These are phyloP conservation scores for Allium fistulosum DNA, from an alignment of 106 monocot genomes.

Conservation along the genomic window DNA sequence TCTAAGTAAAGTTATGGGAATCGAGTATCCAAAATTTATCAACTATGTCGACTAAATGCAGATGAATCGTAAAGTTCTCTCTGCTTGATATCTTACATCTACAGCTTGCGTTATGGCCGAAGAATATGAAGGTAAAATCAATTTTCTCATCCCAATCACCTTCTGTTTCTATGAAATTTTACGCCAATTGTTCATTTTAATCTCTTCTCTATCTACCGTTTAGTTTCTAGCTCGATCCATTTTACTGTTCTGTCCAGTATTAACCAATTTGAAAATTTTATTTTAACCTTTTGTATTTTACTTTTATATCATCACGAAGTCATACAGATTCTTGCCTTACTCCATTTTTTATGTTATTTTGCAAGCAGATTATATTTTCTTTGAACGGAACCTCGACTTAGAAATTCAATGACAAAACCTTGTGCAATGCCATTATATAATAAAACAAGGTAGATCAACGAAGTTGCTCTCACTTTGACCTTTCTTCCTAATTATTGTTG, in stretches of 20 bases:
- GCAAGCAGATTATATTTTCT: too few species aligned
- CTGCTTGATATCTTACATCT: background rate
- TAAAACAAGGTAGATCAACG: too few species aligned
- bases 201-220: background rate
- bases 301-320: too few species aligned
- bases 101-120: background rate
- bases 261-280: too few species aligned
- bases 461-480: background rate
- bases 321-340: too few species aligned
- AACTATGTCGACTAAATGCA: background rate
- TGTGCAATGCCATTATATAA: background rate
- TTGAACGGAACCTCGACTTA: background rate
- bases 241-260: too few species aligned
- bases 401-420: background rate
- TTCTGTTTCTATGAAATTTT: background rate
- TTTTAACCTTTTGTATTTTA: too few species aligned
- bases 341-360: too few species aligned
- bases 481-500: background rate
- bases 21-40: background rate
- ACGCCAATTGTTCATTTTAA: background rate
- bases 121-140: background rate
- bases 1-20: constrained; percentile 28
- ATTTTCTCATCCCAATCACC: background rate
- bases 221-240: background rate
- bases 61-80: background rate